phyloP scores from a whole-genome alignment of 2,329 filamentous ascomycete genomes.

The Clonostachys rhizophaga region DNA sequence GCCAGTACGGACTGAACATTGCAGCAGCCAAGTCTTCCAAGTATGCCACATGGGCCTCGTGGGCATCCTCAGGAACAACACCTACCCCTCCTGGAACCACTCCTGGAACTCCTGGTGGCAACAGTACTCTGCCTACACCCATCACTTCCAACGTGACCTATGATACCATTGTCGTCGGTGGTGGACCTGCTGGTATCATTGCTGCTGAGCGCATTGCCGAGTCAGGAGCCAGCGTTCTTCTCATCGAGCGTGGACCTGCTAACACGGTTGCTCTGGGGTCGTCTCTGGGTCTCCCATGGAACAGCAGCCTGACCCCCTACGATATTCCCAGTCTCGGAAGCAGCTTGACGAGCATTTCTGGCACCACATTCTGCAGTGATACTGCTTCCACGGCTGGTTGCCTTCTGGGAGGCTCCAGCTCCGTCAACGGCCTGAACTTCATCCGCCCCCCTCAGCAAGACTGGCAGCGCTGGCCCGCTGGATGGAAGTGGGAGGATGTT shows the following conservation, averaged over 20 bases:
- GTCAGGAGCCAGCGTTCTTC: conserved; percentile 58
- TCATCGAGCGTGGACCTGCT: conserved; percentile 54
- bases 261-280: conserved; percentile 38
- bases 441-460: conserved; percentile 61
- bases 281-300: conserved; percentile 34
- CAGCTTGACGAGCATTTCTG: conserved; percentile 47
- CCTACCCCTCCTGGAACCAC: too few species aligned
- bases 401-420: conserved; percentile 59
- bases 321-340: conserved; percentile 46
- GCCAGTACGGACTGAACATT: too few species aligned
- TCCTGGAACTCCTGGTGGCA: too few species aligned
- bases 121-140: too few species aligned
- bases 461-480: conserved; percentile 64
- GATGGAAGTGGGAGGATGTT: conserved; percentile 59
- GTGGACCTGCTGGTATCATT: conserved; percentile 14
- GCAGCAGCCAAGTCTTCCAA: too few species aligned
- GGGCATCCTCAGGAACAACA: too few species aligned
- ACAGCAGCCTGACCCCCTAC: conserved; percentile 59
- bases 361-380: conserved; percentile 24
- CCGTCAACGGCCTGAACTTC: conserved; percentile 67
- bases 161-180: conserved; percentile 16
- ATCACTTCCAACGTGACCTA: conserved; percentile 3
- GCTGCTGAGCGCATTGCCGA: conserved; percentile 44
- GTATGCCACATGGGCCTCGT: too few species aligned
- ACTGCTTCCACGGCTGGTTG: conserved; percentile 44